Percentiles rank a stretch among this genome's conserved stretches.
phyloP scores from a whole-genome alignment of 176 grass and related monocot species.

The Sorghum bicolor region Sorghum_bicolor_NCBIv3 NC_012871.2:69194501-69195000 shows the following conservation, averaged over 20 bases:
- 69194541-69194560: constrained; percentile 1
- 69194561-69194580: constrained; percentile 41
- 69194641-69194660: no score
- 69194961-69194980: no score
- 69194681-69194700: constrained; percentile 31
- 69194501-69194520: constrained; percentile 29
- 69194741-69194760: constrained; percentile 41
- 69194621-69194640: no score
- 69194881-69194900: constrained; percentile 32
- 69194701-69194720: constrained; percentile 30
- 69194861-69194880: constrained; percentile 41
- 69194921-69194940: neutral
- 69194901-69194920: constrained; percentile 38
- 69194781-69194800: constrained; percentile 48
- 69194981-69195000: no score
- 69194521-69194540: constrained; percentile 43
- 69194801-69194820: constrained; percentile 47
- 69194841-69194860: constrained; percentile 25
- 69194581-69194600: constrained; percentile 29
- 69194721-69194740: constrained; percentile 49
- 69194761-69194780: constrained; percentile 36
- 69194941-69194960: no score
- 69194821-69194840: constrained; percentile 38
- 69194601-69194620: constrained; percentile 16
- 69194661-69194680: constrained; percentile 1